A percentile compares a stretch with the other conserved stretches of the same genome.
These are phyloP conservation scores for Castanospermum australe DNA, from an alignment of 306 rosid species.

Conservation along the genomic window DNA sequence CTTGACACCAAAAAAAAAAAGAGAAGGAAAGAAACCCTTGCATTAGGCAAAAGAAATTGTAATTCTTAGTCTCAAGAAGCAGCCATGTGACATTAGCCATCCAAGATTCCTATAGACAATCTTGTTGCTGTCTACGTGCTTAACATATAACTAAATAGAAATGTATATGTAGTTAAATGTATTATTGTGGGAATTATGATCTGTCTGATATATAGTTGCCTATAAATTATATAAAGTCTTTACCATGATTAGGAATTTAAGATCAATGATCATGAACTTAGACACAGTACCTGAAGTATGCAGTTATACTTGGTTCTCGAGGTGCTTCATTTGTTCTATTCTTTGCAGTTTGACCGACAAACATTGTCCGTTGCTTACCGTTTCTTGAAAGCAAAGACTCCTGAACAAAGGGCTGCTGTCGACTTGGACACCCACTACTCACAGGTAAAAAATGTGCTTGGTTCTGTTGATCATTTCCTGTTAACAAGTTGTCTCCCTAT, in stretches of 20 bases:
- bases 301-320: background rate
- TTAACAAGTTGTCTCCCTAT: constrained; percentile 6
- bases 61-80: constrained; percentile 1
- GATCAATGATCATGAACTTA: background rate
- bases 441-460: constrained; percentile 43
- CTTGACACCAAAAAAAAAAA: background rate
- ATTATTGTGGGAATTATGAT: background rate
- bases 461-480: constrained; percentile 19
- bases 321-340: background rate
- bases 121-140: background rate
- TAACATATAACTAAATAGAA: background rate
- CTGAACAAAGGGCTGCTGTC: constrained; percentile 93
- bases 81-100: background rate
- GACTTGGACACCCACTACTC: constrained; percentile 99
- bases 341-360: constrained; percentile 64
- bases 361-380: constrained; percentile 75
- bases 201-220: background rate
- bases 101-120: background rate
- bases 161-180: background rate
- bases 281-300: background rate
- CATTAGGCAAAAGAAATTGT: background rate
- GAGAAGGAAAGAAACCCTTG: background rate
- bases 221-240: background rate
- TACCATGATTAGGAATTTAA: background rate
- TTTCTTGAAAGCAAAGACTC: constrained; percentile 88